phyloP scores from a whole-genome alignment of 257 asterid species.

The Dorcoceras hygrometricum region DNA sequence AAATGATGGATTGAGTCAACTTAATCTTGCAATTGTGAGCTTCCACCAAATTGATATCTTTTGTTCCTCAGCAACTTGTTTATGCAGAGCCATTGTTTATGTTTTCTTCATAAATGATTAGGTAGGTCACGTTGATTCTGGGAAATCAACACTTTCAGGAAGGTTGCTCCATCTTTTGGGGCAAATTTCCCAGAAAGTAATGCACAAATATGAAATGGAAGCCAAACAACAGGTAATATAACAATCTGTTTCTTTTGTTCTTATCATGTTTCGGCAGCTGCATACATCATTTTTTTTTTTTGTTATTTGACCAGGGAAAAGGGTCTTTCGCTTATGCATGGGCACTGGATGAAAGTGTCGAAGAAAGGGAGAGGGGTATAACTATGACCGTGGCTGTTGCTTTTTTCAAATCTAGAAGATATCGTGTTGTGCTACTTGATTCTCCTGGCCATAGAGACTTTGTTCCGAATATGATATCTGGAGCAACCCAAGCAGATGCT shows the following conservation, averaged over 20 bases:
- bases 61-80: constrained; percentile 3
- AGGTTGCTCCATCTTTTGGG: constrained; percentile 88
- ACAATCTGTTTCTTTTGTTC: constrained; percentile 4
- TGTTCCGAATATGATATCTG: constrained; percentile 98
- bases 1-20: constrained; percentile 61
- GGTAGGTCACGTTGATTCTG: constrained; percentile 99
- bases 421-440: constrained; percentile 84
- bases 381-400: constrained; percentile 98
- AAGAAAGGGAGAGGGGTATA: constrained; percentile 98
- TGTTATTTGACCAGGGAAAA: constrained; percentile 68
- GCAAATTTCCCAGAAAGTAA: constrained; percentile 71
- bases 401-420: constrained; percentile 63
- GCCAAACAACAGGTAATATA: constrained; percentile 69
- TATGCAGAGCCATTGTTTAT: constrained; percentile 14
- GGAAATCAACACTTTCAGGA: constrained; percentile 97
- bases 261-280: constrained; percentile 19
- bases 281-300: constrained; percentile 19
- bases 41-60: constrained; percentile 10
- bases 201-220: constrained; percentile 85
- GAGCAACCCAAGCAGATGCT: constrained; percentile 99
- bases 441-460: constrained; percentile 98
- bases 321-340: constrained; percentile 98
- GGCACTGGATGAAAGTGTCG: constrained; percentile 98
- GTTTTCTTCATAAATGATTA: constrained; percentile 28
- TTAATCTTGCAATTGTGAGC: constrained; percentile 93